These are phyloP conservation scores for Komagataella populi DNA, from an alignment of 805 yeast species.

Conservation along the genomic window DNA sequence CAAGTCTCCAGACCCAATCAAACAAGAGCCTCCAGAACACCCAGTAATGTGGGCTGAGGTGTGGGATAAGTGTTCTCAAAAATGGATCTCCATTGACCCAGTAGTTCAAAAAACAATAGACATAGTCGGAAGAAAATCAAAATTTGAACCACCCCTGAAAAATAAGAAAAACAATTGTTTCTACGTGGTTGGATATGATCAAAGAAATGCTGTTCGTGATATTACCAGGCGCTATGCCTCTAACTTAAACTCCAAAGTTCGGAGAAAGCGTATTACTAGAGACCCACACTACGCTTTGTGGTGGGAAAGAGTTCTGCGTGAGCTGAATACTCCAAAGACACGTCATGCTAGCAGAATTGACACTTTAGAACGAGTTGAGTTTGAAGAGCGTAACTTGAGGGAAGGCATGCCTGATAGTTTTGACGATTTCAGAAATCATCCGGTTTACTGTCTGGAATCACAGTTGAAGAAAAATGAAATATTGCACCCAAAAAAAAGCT, in stretches of 20 bases:
- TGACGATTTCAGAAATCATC: slow-evolving; percentile 79
- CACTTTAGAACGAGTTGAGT: slow-evolving; percentile 45
- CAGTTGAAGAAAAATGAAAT: slow-evolving; percentile 67
- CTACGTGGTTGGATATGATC: slow-evolving; percentile 71
- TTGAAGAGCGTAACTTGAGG: slow-evolving; percentile 42
- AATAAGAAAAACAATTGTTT: slow-evolving; percentile 45
- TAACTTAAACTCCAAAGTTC: slow-evolving; percentile 56
- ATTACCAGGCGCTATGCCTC: slow-evolving; percentile 75
- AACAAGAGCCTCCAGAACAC: slow-evolving; percentile 12
- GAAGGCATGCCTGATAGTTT: slow-evolving; percentile 86
- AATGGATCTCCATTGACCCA: slow-evolving; percentile 86
- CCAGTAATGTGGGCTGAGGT: slow-evolving; percentile 93
- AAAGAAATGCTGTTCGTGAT: slow-evolving; percentile 53
- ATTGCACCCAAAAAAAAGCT: slow-evolving; percentile 48
- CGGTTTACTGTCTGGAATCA: slow-evolving; percentile 66
- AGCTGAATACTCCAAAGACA: slow-evolving; percentile 6
- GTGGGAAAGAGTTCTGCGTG: slow-evolving; percentile 36
- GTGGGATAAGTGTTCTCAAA: slow-evolving; percentile 61
- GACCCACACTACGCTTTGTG: slow-evolving; percentile 44
- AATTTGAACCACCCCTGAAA: slow-evolving; percentile 42
- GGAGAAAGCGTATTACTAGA: slow-evolving; percentile 58
- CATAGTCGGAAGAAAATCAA: slow-evolving; percentile 34
- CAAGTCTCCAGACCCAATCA: not conserved
- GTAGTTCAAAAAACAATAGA: slow-evolving; percentile 51
- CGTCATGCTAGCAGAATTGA: slow-evolving; percentile 19